Base-by-base conservation (phyloP, 169 alveolate genomes). In the Plasmodium fragile region DNA sequence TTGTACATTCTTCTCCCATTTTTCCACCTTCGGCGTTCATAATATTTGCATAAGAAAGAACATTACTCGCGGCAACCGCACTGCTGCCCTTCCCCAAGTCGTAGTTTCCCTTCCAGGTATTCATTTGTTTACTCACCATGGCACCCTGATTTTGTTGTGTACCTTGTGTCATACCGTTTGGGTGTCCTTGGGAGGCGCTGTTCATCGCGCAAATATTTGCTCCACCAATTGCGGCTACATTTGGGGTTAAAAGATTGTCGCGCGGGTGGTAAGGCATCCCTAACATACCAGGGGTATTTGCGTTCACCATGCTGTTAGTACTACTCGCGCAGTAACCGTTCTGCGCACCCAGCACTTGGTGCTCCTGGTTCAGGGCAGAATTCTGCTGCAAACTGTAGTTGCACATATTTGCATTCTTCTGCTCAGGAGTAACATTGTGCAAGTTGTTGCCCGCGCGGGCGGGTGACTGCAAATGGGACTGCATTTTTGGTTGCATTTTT, bases 291-390 rank as follows among this genome's bases (percentile, higher is more conserved):
- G 36, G 65, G 13, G 10, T 53, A 18, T 55, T 59, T 30, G n/a
- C 43, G 55, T 16, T 36, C 45, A 30, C 53, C 41, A 55, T 81
- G 55, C 70, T 81, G 43, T n/a, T 55, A 81, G 43, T 81, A 25
- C 70, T 32, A 7, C 49, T 18, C 4, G 36, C 25, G 43, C 45
- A 72, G 45, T 82, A 39, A 53, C 71, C 43, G 13, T 69, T 41
- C 13, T 65, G 69, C 32, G 80, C 8, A 22, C n/a, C 25, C 11
- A 65, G 1, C 22, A 65, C 8, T 65, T 65, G 75, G 13, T 65
- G 36, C 41, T 18, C 36, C 36, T 18, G 75, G 36, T 65, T 65
- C 39, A 65, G 30, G 5, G 75, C 4, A 18, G 75, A 22, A n/a
- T 65, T 28, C 2, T 65, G 75, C 18, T 65, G 75, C 30, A 7